Evolutionary conservation across 768 basidiomycete species (phyloP).

Genomic region (Leccinellum rugosiceps): DNA sequence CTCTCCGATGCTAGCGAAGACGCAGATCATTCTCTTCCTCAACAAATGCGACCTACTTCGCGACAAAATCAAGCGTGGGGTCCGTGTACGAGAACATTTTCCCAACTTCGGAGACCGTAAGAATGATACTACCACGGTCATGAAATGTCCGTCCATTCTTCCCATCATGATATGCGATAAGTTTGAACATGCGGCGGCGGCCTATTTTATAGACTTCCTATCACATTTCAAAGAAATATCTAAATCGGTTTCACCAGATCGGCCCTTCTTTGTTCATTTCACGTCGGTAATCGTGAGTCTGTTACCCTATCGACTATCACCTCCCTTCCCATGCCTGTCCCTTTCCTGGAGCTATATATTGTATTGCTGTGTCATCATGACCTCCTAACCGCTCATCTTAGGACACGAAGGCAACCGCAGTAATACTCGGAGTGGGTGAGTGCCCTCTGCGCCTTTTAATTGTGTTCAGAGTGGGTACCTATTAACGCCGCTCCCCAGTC

Average conservation of each 20-base stretch:
- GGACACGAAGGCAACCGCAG: slow-evolving; percentile 75
- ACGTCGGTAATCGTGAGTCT: slow-evolving; percentile 73
- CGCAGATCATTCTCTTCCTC: slow-evolving; percentile 53
- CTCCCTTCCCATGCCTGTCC: slow-evolving; percentile 5
- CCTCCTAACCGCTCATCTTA: slow-evolving; percentile 29
- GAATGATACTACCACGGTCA: slow-evolving; percentile 67
- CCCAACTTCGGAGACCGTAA: slow-evolving; percentile 71
- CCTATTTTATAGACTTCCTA: slow-evolving; percentile 57
- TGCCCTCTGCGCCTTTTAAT: slow-evolving; percentile 1
- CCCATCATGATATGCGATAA: neutral
- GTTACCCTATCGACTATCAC: neutral
- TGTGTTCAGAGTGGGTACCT: neutral
- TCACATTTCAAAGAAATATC: slow-evolving; percentile 77
- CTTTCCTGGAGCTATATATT: neutral
- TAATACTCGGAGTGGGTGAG: slow-evolving; percentile 66
- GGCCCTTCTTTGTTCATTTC: slow-evolving; percentile 69
- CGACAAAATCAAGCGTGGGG: slow-evolving; percentile 66
- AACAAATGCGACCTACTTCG: slow-evolving; percentile 74
- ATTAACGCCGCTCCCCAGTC: slow-evolving; percentile 36
- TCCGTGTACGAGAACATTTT: slow-evolving; percentile 63
- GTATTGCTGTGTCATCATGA: neutral
- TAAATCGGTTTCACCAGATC: slow-evolving; percentile 57
- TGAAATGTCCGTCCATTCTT: slow-evolving; percentile 52
- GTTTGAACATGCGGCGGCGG: slow-evolving; percentile 9
- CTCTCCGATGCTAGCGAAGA: slow-evolving; percentile 58